Base-by-base conservation (phyloP, 2,329 filamentous ascomycete species). In the Trichoderma oligosporum region DNA sequence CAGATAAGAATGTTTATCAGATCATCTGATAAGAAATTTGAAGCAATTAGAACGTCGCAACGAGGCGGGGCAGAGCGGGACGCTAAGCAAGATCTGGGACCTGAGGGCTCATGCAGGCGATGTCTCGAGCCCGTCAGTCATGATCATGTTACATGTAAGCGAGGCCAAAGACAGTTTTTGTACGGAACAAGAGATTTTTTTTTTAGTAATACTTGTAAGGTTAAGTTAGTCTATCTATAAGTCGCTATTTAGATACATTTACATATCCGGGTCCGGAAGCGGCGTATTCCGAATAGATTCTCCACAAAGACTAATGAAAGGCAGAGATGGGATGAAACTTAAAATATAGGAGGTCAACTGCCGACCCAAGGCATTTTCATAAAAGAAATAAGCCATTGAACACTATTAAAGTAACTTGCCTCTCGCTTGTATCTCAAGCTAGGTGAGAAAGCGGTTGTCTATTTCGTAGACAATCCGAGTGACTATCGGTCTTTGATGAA, bases 11-110 rank as follows among this genome's bases (percentile, higher is more conserved):
- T 45, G 46, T 29, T 55, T 55, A 55, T 55, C 52, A 36, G 52
- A 55, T 55, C 52, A 55, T 55, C 52, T 55, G 52, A 55, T 55
- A 55, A 55, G 41, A 46, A 55, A 46, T 46, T 29, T 12, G 14
- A 52, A n/a, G 7, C 14, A 6, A 29, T n/a, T 52, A 39, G 25
- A 31, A 18, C 29, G 42, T 55, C 41, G 31, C 24, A 46, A 46
- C 42, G 7, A 5, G 22, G 52, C 52, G 41, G 52, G 52, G 24
- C 52, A 20, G 8, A 20, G 25, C 41, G 25, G 35, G 27, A 16
- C 52, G 41, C 52, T 38, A 16, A 31, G 41, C 16, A 39, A 38
- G 42, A 38, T 18, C 38, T 14, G 11, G 20, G 49, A 44, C 31
- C 22, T 35, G 49, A 31, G 31, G 29, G 27, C 38, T 29, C 51